Evolutionary conservation across 148 eudicot genomes (phyloP).

Genomic region (Salicornia ramosissima): DNA sequence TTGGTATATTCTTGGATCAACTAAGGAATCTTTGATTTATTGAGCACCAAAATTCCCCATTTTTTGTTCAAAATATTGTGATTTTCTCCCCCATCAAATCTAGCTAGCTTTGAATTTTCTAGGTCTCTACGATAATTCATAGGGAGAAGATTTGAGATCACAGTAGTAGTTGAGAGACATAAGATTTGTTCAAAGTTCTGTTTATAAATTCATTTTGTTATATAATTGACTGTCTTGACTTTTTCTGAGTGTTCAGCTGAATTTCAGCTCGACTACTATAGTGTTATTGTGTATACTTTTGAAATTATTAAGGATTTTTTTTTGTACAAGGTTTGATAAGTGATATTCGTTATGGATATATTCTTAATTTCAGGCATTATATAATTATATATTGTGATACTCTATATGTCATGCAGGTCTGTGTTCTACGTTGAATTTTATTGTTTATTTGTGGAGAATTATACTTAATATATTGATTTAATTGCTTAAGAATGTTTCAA

Average conservation of each 20-base stretch:
- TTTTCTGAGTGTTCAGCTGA: conserved; percentile 1
- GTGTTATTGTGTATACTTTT: neutral
- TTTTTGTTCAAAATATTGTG: neutral
- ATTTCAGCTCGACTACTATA: neutral
- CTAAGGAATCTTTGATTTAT: conserved; percentile 15
- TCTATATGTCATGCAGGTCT: conserved; percentile 8
- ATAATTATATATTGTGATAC: neutral
- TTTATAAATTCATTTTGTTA: neutral
- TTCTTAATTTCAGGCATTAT: neutral
- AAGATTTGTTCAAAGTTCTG: neutral
- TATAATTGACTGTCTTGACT: neutral
- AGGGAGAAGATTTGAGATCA: too few species aligned
- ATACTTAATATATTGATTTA: neutral
- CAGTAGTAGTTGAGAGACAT: neutral
- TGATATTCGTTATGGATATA: neutral
- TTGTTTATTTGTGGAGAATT: neutral
- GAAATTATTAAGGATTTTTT: neutral
- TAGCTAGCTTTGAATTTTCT: neutral
- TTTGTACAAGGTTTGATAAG: neutral
- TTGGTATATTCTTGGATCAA: conserved; percentile 26
- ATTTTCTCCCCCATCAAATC: neutral
- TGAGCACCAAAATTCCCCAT: conserved; percentile 3
- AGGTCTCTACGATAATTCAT: neutral
- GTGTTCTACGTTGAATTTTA: neutral
- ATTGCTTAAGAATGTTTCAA: neutral